Conservation (phyloP, 1,139 yeast species). For the Suhomyces bribrorum region DNA sequence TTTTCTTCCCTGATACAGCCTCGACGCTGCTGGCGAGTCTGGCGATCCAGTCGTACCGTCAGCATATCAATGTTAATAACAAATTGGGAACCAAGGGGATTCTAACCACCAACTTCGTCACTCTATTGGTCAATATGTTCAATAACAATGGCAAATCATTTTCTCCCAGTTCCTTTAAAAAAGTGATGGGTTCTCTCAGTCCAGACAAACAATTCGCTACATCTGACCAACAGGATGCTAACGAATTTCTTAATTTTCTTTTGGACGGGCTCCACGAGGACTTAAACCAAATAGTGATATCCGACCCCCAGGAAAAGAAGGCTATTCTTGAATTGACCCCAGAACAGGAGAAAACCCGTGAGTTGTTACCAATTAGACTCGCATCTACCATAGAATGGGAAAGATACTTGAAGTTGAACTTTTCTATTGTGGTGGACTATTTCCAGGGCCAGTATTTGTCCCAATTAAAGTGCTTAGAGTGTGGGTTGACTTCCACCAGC, state of each 20-base stretch:
- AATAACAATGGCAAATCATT: constrained; percentile 49
- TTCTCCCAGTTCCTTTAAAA: constrained; percentile 61
- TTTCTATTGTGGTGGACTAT: constrained; percentile 79
- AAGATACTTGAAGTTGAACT: constrained; percentile 78
- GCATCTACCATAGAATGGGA: constrained; percentile 97
- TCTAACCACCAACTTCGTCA: constrained; percentile 72
- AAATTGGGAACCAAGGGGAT: constrained; percentile 83
- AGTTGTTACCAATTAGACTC: constrained; percentile 70
- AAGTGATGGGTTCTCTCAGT: constrained; percentile 67
- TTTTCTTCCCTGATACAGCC: constrained; percentile 35
- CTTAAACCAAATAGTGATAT: constrained; percentile 58
- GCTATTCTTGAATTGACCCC: constrained; percentile 55
- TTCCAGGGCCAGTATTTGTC: constrained; percentile 92
- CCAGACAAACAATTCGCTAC: constrained; percentile 63
- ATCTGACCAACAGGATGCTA: constrained; percentile 91
- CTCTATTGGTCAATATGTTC: constrained; percentile 61
- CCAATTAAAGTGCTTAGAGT: constrained; percentile 71
- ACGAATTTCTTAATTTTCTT: constrained; percentile 82
- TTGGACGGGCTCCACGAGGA: constrained; percentile 90
- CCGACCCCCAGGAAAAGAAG: constrained; percentile 39
- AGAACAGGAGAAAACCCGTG: constrained; percentile 76
- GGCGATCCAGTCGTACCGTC: constrained; percentile 50
- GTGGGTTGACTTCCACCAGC: constrained; percentile 82
- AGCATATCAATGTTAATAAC: constrained; percentile 74
- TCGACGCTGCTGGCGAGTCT: constrained; percentile 14